A percentile compares a stretch with the other conserved stretches of the same genome.
phyloP scores from a whole-genome alignment of 768 basidiomycete species.

The Daedaleopsis sinensis region DNA sequence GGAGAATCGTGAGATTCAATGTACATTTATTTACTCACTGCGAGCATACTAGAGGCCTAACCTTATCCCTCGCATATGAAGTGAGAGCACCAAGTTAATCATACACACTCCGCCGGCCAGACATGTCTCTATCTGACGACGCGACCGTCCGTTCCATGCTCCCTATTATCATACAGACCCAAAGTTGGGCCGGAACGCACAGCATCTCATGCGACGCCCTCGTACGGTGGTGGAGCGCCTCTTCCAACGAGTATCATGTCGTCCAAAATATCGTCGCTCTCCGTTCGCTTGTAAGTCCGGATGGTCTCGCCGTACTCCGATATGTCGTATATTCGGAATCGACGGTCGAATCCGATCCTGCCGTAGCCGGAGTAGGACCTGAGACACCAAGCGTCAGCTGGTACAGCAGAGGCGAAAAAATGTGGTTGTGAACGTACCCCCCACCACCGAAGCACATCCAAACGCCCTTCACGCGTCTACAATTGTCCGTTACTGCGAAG shows the following conservation, averaged over 20 bases:
- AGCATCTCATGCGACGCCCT: conserved; percentile 4
- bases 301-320: conserved; percentile 93
- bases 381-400: background rate
- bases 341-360: conserved; percentile 83
- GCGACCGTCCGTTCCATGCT: background rate
- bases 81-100: background rate
- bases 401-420: background rate
- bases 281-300: conserved; percentile 81
- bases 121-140: background rate
- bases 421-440: conserved; percentile 50
- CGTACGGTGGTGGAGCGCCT: conserved; percentile 34
- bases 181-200: background rate
- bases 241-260: conserved; percentile 62
- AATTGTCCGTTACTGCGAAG: conserved; percentile 79
- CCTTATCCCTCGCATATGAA: background rate
- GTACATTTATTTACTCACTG: background rate
- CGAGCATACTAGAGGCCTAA: background rate
- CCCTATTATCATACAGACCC: background rate
- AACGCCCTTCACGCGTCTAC: conserved; percentile 79
- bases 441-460: conserved; percentile 94
- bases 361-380: conserved; percentile 87
- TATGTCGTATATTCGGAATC: conserved; percentile 88
- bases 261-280: conserved; percentile 69
- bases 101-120: background rate
- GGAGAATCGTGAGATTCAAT: too few species aligned